phyloP scores from a whole-genome alignment of 208 protist species.

The Trypanosoma mega region DNA sequence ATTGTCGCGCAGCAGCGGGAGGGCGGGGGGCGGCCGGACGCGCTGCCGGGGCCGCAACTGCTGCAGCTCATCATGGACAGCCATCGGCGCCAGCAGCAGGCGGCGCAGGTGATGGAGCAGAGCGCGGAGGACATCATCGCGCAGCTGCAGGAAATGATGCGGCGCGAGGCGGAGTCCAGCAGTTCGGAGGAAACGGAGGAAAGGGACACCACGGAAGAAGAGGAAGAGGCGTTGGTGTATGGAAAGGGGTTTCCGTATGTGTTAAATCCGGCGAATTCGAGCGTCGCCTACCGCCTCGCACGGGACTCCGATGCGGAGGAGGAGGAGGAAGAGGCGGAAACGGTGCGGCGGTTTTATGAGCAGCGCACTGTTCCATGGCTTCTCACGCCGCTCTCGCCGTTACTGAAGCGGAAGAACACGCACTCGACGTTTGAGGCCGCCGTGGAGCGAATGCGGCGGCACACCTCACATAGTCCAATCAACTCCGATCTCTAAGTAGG shows the following conservation, averaged over 20 bases:
- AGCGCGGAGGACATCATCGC: not conserved
- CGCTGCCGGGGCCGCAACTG: constrained; percentile 1
- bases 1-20: not conserved
- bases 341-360: not conserved
- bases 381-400: not conserved
- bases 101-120: not conserved
- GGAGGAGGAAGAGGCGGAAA: not conserved
- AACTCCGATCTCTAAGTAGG: too few relatives aligned
- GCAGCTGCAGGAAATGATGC: constrained; percentile 2
- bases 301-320: not conserved
- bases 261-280: not conserved
- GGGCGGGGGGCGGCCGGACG: not conserved
- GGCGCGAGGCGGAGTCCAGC: constrained; percentile 1
- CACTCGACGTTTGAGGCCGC: not conserved
- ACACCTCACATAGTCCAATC: not conserved
- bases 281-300: not conserved
- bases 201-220: not conserved
- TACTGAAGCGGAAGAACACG: not conserved
- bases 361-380: not conserved
- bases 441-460: not conserved
- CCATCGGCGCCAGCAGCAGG: not conserved
- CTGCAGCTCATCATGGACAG: constrained; percentile 8
- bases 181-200: not conserved
- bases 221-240: constrained; percentile 13
- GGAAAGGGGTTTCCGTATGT: constrained; percentile 14